Conservation (phyloP, 2,329 filamentous ascomycete genomes). For the Microcera coccophila region DNA sequence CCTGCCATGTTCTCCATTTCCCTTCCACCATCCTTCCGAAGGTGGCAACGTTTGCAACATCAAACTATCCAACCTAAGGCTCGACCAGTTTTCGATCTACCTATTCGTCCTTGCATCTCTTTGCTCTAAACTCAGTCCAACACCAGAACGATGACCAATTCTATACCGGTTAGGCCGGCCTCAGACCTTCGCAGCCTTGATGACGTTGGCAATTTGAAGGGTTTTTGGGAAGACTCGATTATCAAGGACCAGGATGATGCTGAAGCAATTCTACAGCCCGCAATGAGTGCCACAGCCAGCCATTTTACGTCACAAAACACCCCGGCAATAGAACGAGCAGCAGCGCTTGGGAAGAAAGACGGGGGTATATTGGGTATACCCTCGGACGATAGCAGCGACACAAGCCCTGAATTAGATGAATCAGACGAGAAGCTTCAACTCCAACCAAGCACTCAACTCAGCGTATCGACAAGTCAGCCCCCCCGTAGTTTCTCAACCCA, state of each 20-base stretch:
- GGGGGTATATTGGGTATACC: conserved; percentile 27
- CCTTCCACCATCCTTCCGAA: neutral
- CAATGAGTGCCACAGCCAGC: conserved; percentile 54
- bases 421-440: conserved; percentile 13
- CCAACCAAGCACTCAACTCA: conserved; percentile 4
- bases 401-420: conserved; percentile 20
- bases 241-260: conserved; percentile 51
- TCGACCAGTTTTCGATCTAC: too few relatives aligned
- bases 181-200: conserved; percentile 7
- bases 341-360: conserved; percentile 46
- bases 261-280: conserved; percentile 56
- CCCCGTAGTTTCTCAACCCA: conserved; percentile 6
- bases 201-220: conserved; percentile 14
- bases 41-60: neutral
- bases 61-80: neutral
- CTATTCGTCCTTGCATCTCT: neutral
- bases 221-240: conserved; percentile 20
- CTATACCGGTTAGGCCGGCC: conserved; percentile 5
- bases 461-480: conserved; percentile 4
- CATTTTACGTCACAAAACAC: conserved; percentile 53
- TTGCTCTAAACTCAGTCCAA: neutral
- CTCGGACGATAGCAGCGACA: conserved; percentile 20
- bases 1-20: neutral
- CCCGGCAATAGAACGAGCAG: conserved; percentile 55
- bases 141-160: conserved; percentile 3